Base-by-base conservation (phyloP, 192 early-diverging fungal species). In the Linnemannia schmuckeri region DNA sequence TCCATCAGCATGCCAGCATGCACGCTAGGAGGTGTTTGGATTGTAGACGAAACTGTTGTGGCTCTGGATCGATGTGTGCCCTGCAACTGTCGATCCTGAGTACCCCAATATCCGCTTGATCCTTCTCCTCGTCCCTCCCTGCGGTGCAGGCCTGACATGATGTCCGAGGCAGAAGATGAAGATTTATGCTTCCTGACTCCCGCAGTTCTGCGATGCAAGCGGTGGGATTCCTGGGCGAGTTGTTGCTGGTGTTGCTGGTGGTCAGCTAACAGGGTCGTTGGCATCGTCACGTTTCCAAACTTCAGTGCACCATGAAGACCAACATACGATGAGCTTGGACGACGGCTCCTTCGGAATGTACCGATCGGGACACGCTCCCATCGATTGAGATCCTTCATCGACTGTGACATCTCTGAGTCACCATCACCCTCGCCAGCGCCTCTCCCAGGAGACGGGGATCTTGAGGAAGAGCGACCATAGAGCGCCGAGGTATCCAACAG, bases 291-390 rank as follows among this genome's bases (percentile, higher is more conserved):
- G 27, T 89, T 89, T 18, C 82, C 85, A 73, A 57, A 79, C 70
- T 84, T 88, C 38, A 89, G 49, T 6, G 89, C 89, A 24, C 82
- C 72, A 20, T 87, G 82, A 22, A 87, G 47, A 10, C 82, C 82
- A 37, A 89, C 79, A 76, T 87, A 76, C 1, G 84, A 82, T 24
- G 85, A 87, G 41, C 85, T 88, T 1, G 84, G 77, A 49, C 82
- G 72, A 47, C 89, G 87, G 22, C 82, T 85, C 71, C 71, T 68
- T 30, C 91, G 86, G 76, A 91, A 92, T 0, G 89, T 89, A 68
- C 91, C 90, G 42, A 92, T 92, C 6, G 91, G 91, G 22, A 91
- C 88, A 55, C 90, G 88, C 47, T 92, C 81, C 91, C 91, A 92
- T 15, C 90, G 89, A 72, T 83, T 81, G 24, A 92, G 72, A 30